phyloP scores from a whole-genome alignment of 2,329 filamentous ascomycete genomes.

The Fusarium multiceps region DNA sequence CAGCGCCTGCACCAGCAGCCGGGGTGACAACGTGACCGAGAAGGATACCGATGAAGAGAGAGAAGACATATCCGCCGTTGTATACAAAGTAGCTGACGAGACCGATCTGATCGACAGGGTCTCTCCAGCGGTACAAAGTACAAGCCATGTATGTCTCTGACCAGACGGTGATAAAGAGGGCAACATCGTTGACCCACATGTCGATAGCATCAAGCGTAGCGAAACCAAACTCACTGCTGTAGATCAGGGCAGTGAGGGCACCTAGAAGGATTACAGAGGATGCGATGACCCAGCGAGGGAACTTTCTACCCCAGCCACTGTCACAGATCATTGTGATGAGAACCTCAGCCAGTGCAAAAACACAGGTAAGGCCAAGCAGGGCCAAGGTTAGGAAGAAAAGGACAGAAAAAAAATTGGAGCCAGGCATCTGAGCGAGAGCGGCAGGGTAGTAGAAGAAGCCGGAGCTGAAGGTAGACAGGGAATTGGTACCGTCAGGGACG shows the following conservation, averaged over 20 bases:
- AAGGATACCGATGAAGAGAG: constrained; percentile 59
- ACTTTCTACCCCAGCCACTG: constrained; percentile 51
- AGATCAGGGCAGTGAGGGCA: constrained; percentile 62
- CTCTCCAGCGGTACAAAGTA: constrained; percentile 61
- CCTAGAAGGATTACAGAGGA: constrained; percentile 58
- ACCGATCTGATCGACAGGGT: constrained; percentile 57
- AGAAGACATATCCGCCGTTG: constrained; percentile 61
- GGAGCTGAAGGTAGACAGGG: constrained; percentile 60
- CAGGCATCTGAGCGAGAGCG: constrained; percentile 65
- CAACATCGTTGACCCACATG: constrained; percentile 63
- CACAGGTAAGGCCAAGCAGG: constrained; percentile 62
- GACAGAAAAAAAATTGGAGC: constrained; percentile 65
- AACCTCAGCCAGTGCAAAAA: constrained; percentile 21
- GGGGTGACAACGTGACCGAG: constrained; percentile 58
- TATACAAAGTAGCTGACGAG: constrained; percentile 54
- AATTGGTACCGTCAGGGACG: constrained; percentile 46
- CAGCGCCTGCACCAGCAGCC: constrained; percentile 58
- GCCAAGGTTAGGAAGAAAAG: constrained; percentile 65
- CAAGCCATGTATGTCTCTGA: constrained; percentile 61
- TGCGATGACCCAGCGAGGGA: constrained; percentile 56
- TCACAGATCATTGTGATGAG: constrained; percentile 53
- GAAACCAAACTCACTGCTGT: constrained; percentile 66
- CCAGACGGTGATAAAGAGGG: constrained; percentile 64
- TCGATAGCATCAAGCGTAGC: constrained; percentile 65
- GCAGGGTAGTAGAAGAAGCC: constrained; percentile 66